phyloP scores from a whole-genome alignment of 306 rosid species.

The Gynostemma pentaphyllum region DNA sequence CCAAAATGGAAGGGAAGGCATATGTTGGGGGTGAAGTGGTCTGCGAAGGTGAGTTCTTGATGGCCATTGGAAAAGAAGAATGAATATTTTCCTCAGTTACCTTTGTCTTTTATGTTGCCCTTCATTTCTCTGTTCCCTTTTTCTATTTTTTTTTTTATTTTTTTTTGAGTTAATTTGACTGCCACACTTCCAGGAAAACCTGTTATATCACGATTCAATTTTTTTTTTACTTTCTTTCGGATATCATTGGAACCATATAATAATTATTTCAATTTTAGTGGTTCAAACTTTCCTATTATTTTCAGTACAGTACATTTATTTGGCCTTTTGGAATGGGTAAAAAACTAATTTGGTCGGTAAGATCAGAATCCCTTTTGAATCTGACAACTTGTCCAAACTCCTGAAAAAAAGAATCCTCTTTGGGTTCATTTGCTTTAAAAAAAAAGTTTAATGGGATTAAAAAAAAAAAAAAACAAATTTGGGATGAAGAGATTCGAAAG shows the following conservation, averaged over 20 bases:
- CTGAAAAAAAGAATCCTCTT: too few relatives aligned
- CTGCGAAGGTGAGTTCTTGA: conserved; percentile 84
- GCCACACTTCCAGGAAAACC: not conserved
- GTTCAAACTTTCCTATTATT: not conserved
- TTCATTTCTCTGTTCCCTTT: not conserved
- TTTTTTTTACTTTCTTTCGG: not conserved
- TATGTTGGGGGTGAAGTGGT: conserved; percentile 87
- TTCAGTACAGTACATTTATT: too few relatives aligned
- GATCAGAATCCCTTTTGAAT: too few relatives aligned
- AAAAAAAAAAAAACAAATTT: too few relatives aligned
- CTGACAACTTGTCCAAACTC: too few relatives aligned
- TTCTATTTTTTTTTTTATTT: not conserved
- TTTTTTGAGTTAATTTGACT: not conserved
- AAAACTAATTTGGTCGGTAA: too few relatives aligned
- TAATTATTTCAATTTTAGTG: not conserved
- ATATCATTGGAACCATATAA: not conserved
- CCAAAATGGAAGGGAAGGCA: conserved; percentile 94
- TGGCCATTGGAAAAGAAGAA: conserved; percentile 48
- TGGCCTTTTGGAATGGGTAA: too few relatives aligned
- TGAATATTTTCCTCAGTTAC: not conserved
- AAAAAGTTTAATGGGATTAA: too few relatives aligned
- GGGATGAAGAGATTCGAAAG: too few relatives aligned
- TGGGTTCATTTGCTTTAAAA: too few relatives aligned
- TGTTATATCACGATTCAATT: not conserved
- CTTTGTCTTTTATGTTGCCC: not conserved